A percentile compares a stretch with the other conserved stretches of the same genome.
phyloP scores from a whole-genome alignment of 116 monocot species.

The Phalaenopsis hybrid region DNA sequence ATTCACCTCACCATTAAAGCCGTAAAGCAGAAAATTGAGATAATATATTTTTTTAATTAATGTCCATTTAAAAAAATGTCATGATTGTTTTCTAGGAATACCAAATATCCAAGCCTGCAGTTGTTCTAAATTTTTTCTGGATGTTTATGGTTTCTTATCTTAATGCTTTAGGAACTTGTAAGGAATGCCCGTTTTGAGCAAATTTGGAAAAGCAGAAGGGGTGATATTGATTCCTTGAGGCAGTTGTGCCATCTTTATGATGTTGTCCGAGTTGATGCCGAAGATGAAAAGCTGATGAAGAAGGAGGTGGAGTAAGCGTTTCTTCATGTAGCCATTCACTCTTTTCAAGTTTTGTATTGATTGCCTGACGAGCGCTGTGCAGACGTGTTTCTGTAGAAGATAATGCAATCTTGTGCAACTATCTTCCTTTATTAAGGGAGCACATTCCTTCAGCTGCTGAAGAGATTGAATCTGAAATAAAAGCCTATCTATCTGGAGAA shows the following conservation, averaged over 20 bases:
- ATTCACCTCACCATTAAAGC: neutral
- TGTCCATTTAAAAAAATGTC: too few relatives aligned
- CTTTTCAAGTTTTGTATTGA: neutral
- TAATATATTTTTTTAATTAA: too few relatives aligned
- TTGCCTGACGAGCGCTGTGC: conserved; percentile 5
- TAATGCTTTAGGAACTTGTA: conserved; percentile 37
- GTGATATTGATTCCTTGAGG: conserved; percentile 25
- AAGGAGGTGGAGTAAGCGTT: conserved; percentile 33
- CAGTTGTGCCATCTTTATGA: conserved; percentile 76
- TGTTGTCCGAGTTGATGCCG: conserved; percentile 58
- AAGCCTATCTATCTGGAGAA: conserved; percentile 25
- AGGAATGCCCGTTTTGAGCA: conserved; percentile 73
- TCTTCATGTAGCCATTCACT: neutral
- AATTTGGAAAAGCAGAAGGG: conserved; percentile 80
- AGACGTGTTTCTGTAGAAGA: conserved; percentile 39
- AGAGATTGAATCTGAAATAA: conserved; percentile 68
- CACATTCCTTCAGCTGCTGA: conserved; percentile 52
- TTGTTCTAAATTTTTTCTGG: neutral
- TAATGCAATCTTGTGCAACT: conserved; percentile 58
- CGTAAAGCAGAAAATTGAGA: neutral
- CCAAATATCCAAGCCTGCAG: neutral
- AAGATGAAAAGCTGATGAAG: conserved; percentile 19
- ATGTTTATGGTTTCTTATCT: conserved; percentile 1
- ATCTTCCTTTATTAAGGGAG: conserved; percentile 66
- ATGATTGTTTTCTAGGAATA: neutral